Evolutionary conservation across 2,329 filamentous ascomycete species (phyloP), one percentile per base, ranked within the genome.

Genomic region (Phialophora macrospora): DNA sequence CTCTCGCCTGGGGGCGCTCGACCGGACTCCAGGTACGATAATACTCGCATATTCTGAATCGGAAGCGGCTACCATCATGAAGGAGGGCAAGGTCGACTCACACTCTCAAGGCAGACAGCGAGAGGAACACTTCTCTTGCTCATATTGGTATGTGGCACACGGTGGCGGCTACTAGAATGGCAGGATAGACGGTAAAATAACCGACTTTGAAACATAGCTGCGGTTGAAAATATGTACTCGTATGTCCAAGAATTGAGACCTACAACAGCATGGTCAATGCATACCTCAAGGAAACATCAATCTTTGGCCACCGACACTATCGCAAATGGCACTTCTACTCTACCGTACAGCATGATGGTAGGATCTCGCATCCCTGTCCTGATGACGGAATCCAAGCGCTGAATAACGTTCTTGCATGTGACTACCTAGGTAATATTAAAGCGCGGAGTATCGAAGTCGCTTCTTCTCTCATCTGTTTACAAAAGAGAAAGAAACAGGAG

Each of bases 301-400:
- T 20, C 44, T 48, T 20, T n/a, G 44, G 20, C 12, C 26, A 9
- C 26, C 12, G 48, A 51, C 14, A 28, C 17, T 28, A 5, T 26
- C 24, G 48, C 38, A 44, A 44, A 2, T 4, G 26, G 48, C 48
- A 12, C 48, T 26, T 28, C 4, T 51, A 24, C 48, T 22, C 22
- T 6, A 24, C 48, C 48, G 48, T 51, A 51, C 11, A 1, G 7
- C 41, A 14, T 38, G 22, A n/a, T 51, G 32, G 54, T 3, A 14
- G 54, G n/a, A 28, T 58, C 55, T 17, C 24, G 32, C 17, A 38
- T 46, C 48, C 48, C 17, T 52, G 58, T 26, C 20, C 51, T 24
- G 58, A 62, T 62, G 60, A 62, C 60, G 60, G 60, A 62, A 62
- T 62, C 59, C 20, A 38, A 26, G 30, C 52, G 59, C 59, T 61